Percentiles rank a stretch among this genome's conserved stretches.
phyloP scores from a whole-genome alignment of 2,329 filamentous ascomycete genomes.

The Coccinonectria pachysandricola region DNA sequence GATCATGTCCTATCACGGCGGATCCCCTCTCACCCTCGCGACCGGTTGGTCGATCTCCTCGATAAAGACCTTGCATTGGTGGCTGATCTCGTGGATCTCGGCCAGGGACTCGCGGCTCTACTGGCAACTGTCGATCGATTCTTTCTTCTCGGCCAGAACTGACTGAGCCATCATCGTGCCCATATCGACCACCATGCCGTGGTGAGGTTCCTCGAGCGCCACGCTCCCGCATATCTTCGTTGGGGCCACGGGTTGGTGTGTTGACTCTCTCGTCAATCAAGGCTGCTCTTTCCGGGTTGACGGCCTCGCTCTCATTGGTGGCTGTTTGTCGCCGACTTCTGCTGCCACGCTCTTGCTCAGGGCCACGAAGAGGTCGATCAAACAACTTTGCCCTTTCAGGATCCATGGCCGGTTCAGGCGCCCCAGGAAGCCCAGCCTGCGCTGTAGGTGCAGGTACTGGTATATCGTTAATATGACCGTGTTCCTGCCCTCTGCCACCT shows the following conservation, averaged over 20 bases:
- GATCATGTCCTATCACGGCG: constrained; percentile 31
- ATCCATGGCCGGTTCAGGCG: constrained; percentile 40
- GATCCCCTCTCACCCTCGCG: constrained; percentile 24
- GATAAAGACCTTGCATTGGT: constrained; percentile 17
- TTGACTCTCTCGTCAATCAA: constrained; percentile 31
- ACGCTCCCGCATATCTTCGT: constrained; percentile 37
- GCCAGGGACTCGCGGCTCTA: constrained; percentile 20
- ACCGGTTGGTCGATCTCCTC: constrained; percentile 29
- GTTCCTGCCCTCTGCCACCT: constrained; percentile 17
- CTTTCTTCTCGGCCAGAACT: constrained; percentile 38
- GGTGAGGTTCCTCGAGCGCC: constrained; percentile 37
- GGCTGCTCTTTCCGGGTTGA: constrained; percentile 40
- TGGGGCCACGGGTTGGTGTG: constrained; percentile 25
- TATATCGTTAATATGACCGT: constrained; percentile 19
- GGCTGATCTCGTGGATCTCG: constrained; percentile 25
- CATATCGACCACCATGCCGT: constrained; percentile 27
- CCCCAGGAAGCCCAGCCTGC: constrained; percentile 13
- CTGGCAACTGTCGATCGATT: constrained; percentile 30
- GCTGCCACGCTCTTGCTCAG: constrained; percentile 20
- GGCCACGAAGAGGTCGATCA: constrained; percentile 20
- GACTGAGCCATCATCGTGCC: constrained; percentile 18
- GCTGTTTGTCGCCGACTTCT: constrained; percentile 21
- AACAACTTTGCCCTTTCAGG: constrained; percentile 44
- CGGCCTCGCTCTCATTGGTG: too few relatives aligned
- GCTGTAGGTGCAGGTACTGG: constrained; percentile 18